Evolutionary conservation across 1,284 basidiomycete species (phyloP).

Genomic region (Sporisorium scitamineum): DNA sequence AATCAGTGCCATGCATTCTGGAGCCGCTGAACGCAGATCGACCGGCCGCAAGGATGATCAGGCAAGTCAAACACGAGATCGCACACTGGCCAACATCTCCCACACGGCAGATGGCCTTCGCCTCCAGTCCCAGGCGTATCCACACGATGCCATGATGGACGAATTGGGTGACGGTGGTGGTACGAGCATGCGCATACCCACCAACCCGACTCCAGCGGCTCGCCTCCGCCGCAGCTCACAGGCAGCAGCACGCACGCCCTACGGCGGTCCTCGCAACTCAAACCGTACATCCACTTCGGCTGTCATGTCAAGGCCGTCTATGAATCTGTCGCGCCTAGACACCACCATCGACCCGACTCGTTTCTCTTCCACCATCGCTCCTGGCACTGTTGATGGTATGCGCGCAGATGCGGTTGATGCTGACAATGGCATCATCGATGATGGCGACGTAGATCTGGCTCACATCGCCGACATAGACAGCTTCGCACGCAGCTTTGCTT

Average conservation of each 20-base stretch:
- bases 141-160: conserved; percentile 44
- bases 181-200: conserved; percentile 29
- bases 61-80: conserved; percentile 32
- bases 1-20: conserved; percentile 50
- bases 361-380: conserved; percentile 15
- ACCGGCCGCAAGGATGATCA: conserved; percentile 35
- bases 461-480: conserved; percentile 46
- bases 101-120: conserved; percentile 51
- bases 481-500: conserved; percentile 57
- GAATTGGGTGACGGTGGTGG: conserved; percentile 27
- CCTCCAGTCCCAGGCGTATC: conserved; percentile 35
- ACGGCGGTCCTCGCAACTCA: conserved; percentile 38
- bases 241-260: conserved; percentile 41
- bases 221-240: conserved; percentile 47
- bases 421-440: conserved; percentile 18
- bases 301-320: conserved; percentile 28
- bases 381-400: conserved; percentile 17
- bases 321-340: conserved; percentile 42
- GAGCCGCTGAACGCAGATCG: conserved; percentile 29
- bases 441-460: conserved; percentile 22
- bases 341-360: conserved; percentile 25
- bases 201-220: conserved; percentile 23
- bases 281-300: conserved; percentile 30
- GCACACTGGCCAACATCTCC: conserved; percentile 46
- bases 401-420: conserved; percentile 17